A percentile compares a stretch with the other conserved stretches of the same genome.
phyloP scores from a whole-genome alignment of 2,329 filamentous ascomycete genomes.

The Coleophoma cylindrospora region DNA sequence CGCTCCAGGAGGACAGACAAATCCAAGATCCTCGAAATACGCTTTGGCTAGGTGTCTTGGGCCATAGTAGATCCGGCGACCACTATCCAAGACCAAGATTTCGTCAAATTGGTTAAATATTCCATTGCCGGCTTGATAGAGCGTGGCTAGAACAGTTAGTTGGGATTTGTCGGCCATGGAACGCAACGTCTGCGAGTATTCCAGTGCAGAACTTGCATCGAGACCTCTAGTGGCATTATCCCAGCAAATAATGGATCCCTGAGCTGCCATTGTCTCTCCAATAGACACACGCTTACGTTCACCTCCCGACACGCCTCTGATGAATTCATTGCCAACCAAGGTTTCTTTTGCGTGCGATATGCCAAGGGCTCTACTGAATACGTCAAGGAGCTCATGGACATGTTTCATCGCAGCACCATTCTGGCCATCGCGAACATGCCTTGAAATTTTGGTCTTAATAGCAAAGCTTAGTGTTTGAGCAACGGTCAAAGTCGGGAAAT shows the following conservation, averaged over 20 bases:
- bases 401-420: too few relatives aligned
- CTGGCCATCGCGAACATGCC: slow-evolving; percentile 31
- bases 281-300: slow-evolving; percentile 62
- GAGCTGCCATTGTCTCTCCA: slow-evolving; percentile 57
- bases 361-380: slow-evolving; percentile 32
- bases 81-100: slow-evolving; percentile 67
- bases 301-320: slow-evolving; percentile 59
- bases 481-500: slow-evolving; percentile 1
- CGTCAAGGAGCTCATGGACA: not conserved
- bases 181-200: slow-evolving; percentile 61
- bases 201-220: slow-evolving; percentile 67
- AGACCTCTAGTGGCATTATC: slow-evolving; percentile 70
- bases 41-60: slow-evolving; percentile 53
- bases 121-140: slow-evolving; percentile 64
- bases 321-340: slow-evolving; percentile 52
- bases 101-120: slow-evolving; percentile 71
- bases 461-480: slow-evolving; percentile 46
- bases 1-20: slow-evolving; percentile 41
- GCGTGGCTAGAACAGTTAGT: slow-evolving; percentile 63
- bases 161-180: slow-evolving; percentile 63
- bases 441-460: slow-evolving; percentile 32
- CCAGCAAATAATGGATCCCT: slow-evolving; percentile 63
- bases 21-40: slow-evolving; percentile 65
- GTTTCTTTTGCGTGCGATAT: slow-evolving; percentile 61
- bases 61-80: slow-evolving; percentile 63